phyloP scores from a whole-genome alignment of 805 yeast species.

The Schwanniomyces pseudopolymorphus region DNA sequence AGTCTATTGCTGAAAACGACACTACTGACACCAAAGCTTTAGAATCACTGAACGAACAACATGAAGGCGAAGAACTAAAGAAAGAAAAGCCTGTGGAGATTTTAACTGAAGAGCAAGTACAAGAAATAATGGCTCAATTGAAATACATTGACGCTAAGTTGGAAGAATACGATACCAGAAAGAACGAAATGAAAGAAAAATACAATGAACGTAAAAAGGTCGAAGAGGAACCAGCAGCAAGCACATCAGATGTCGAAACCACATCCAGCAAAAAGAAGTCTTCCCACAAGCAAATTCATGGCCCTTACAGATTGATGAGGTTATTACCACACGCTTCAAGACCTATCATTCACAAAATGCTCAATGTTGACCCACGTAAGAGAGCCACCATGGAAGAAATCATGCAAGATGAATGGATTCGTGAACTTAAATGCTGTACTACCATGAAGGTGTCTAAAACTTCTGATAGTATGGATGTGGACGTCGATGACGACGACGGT shows the following conservation, averaged over 20 bases:
- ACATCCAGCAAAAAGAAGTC: conserved; percentile 29
- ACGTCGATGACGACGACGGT: conserved; percentile 38
- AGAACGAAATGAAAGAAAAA: conserved; percentile 32
- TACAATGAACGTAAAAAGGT: conserved; percentile 21
- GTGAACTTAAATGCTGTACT: conserved; percentile 62
- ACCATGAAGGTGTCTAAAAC: conserved; percentile 22
- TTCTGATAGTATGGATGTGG: conserved; percentile 18
- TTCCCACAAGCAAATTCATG: conserved; percentile 64
- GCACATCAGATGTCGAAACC: conserved; percentile 12
- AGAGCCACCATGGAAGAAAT: conserved; percentile 71
- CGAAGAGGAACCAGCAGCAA: conserved; percentile 5
- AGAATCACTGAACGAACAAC: conserved; percentile 6
- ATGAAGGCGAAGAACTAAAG: conserved; percentile 14
- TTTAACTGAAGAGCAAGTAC: conserved; percentile 30
- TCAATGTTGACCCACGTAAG: conserved; percentile 56
- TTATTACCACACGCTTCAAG: conserved; percentile 80
- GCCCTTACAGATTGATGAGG: conserved; percentile 81
- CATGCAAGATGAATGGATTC: conserved; percentile 69
- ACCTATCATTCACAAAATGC: conserved; percentile 68
- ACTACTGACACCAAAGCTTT: not conserved
- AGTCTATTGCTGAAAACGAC: conserved; percentile 16
- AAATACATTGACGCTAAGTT: conserved; percentile 36
- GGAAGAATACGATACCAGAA: conserved; percentile 36
- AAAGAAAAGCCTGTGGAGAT: conserved; percentile 22
- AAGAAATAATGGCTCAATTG: conserved; percentile 31